These are phyloP conservation scores for Diaporthe citri DNA, from an alignment of 2,329 filamentous ascomycete species.

Conservation along the genomic window DNA sequence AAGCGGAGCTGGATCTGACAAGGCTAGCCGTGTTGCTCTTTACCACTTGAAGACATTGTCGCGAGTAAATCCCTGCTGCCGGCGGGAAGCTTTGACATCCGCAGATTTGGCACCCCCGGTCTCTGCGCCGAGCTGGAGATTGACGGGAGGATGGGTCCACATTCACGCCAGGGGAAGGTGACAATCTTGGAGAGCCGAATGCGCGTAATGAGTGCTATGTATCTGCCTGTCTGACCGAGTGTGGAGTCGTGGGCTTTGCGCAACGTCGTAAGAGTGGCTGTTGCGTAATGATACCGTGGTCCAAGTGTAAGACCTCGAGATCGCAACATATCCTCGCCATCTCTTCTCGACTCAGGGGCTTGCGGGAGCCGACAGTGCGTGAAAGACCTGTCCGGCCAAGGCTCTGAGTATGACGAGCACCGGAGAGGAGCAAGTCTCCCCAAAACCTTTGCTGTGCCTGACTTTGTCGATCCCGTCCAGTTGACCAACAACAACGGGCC, in stretches of 20 bases:
- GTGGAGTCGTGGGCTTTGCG: slow-evolving; percentile 23
- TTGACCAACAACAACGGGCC: not conserved
- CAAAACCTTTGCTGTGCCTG: slow-evolving; percentile 3
- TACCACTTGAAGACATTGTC: slow-evolving; percentile 31
- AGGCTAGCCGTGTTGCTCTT: slow-evolving; percentile 24
- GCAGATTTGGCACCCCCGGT: slow-evolving; percentile 23
- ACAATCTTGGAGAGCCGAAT: slow-evolving; percentile 8
- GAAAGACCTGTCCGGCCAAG: not conserved
- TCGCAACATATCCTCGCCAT: not conserved
- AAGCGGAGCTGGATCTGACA: slow-evolving; percentile 30
- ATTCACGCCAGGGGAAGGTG: slow-evolving; percentile 11
- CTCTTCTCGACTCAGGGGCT: slow-evolving; percentile 18
- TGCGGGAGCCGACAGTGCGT: slow-evolving; percentile 20
- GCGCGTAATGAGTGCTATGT: slow-evolving; percentile 25
- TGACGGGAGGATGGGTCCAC: slow-evolving; percentile 29
- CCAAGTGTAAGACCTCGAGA: slow-evolving; percentile 18
- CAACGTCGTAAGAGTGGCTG: not conserved
- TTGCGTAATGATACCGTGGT: not conserved
- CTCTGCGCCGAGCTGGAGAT: slow-evolving; percentile 25
- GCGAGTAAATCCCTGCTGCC: slow-evolving; percentile 31
- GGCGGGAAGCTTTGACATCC: slow-evolving; percentile 30
- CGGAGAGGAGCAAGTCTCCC: not conserved
- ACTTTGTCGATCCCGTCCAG: not conserved
- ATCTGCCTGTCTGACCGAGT: slow-evolving; percentile 30
- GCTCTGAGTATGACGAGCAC: not conserved